A percentile compares a stretch with the other conserved stretches of the same genome.
Conservation (phyloP, 305 asterid species). For the Solanum aculeatissimum region DNA sequence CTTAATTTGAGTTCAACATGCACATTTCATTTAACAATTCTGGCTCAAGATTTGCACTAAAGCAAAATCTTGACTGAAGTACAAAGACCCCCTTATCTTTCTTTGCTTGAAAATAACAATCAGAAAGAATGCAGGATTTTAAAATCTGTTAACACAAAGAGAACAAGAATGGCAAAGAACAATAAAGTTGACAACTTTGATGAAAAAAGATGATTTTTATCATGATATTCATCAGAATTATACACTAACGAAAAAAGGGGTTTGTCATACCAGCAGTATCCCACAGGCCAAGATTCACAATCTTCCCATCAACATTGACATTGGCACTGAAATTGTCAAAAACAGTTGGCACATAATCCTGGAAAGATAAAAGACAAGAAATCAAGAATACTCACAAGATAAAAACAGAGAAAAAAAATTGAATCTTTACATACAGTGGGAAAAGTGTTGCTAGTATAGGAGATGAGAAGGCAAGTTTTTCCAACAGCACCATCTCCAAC, state of each 20-base stretch:
- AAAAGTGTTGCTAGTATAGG: constrained; percentile 81
- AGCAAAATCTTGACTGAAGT: neutral
- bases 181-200: neutral
- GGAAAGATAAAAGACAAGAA: neutral
- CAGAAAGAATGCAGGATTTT: neutral
- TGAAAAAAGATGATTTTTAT: neutral
- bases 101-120: neutral
- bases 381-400: neutral
- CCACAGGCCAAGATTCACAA: constrained; percentile 80
- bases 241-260: neutral
- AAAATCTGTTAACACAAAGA: neutral
- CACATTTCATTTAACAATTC: neutral
- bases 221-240: neutral
- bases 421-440: constrained; percentile 40
- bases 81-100: neutral
- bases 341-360: constrained; percentile 88
- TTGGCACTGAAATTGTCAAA: constrained; percentile 86
- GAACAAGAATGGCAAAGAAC: neutral
- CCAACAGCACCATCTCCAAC: constrained; percentile 96
- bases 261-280: constrained; percentile 73
- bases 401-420: neutral
- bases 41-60: neutral
- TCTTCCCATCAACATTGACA: constrained; percentile 67
- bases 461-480: constrained; percentile 74
- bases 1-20: neutral